phyloP scores from a whole-genome alignment of 176 grass and related monocot genomes.

The Microstegium vimineum region DNA sequence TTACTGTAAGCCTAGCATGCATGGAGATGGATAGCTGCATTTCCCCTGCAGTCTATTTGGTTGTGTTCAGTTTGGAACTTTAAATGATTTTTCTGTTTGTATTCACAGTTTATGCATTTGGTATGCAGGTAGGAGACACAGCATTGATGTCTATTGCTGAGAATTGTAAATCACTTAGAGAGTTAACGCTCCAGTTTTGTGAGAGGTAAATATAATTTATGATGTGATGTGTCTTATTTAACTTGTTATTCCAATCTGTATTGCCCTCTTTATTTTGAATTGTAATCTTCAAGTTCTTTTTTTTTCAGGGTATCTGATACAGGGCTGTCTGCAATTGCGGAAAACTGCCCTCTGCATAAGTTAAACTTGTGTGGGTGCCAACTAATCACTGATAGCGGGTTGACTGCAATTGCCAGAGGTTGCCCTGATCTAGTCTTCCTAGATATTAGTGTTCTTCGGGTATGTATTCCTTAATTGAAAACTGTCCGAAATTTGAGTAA shows the following conservation, averaged over 20 bases:
- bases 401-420: conserved; percentile 67
- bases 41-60: neutral
- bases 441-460: conserved; percentile 75
- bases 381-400: conserved; percentile 66
- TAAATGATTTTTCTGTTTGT: neutral
- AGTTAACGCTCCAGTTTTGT: conserved; percentile 73
- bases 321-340: conserved; percentile 60
- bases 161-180: conserved; percentile 69
- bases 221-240: neutral
- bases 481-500: neutral
- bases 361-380: conserved; percentile 70
- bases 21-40: conserved; percentile 1
- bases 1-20: neutral
- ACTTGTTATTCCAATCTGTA: neutral
- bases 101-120: conserved; percentile 3
- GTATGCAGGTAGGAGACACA: conserved; percentile 65
- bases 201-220: conserved; percentile 54
- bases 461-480: conserved; percentile 12
- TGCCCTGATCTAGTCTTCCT: conserved; percentile 72
- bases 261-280: neutral
- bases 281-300: neutral
- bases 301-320: conserved; percentile 63
- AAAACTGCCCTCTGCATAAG: conserved; percentile 60
- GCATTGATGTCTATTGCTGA: conserved; percentile 67
- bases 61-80: neutral